phyloP scores from a whole-genome alignment of 2,329 filamentous ascomycete genomes.

The Cladophialophora chaetospira region DNA sequence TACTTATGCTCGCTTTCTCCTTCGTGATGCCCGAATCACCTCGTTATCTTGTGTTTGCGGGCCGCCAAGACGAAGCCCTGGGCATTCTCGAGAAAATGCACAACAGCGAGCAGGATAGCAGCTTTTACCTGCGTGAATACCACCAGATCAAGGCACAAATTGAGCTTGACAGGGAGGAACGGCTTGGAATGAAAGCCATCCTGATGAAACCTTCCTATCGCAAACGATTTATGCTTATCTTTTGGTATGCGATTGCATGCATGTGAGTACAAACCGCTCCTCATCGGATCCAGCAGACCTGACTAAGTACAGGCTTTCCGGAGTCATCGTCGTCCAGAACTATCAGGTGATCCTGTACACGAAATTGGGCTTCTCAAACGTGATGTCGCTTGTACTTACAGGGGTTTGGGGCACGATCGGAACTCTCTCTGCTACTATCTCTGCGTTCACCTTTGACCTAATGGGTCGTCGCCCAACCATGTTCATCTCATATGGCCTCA shows the following conservation, averaged over 20 bases:
- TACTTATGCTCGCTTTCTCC: background rate
- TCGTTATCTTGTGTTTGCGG: constrained; percentile 6
- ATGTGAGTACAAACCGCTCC: background rate
- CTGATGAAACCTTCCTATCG: constrained; percentile 10
- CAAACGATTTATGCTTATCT: constrained; percentile 13
- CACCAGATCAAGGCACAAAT: constrained; percentile 19
- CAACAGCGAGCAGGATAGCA: background rate
- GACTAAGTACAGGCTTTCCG: no score
- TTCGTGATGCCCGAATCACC: constrained; percentile 12
- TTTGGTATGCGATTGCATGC: constrained; percentile 12
- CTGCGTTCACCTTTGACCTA: constrained; percentile 10
- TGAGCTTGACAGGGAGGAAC: constrained; percentile 11
- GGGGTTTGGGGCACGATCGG: constrained; percentile 18
- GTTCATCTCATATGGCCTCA: constrained; percentile 18
- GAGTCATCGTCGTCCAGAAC: constrained; percentile 1
- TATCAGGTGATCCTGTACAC: constrained; percentile 18
- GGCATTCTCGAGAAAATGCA: constrained; percentile 13
- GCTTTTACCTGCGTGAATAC: constrained; percentile 13
- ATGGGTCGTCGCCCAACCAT: constrained; percentile 12
- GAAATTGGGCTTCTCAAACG: background rate
- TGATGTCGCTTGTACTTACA: constrained; percentile 16
- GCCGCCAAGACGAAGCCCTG: constrained; percentile 9
- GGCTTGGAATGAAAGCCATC: constrained; percentile 5
- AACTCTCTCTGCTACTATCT: constrained; percentile 3
- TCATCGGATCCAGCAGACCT: no score